Evolutionary conservation across 345 rosid genomes (phyloP), one percentile per base, ranked within the genome.

Genomic region (Populus simonii): DNA sequence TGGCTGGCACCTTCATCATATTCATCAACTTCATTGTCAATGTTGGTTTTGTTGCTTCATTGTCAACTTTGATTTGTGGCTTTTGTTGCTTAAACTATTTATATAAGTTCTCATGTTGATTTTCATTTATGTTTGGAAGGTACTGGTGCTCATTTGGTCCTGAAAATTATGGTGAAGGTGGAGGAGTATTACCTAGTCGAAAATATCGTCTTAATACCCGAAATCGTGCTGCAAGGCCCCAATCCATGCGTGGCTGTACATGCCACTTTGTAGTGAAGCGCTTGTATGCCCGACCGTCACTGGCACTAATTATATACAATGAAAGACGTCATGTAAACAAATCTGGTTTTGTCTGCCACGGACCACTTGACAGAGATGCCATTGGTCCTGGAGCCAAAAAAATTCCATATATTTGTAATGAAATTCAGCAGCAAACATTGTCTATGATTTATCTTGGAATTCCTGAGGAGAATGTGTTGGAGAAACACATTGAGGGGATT

Each of bases 141-240:
- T 93, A 93, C 86, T 93, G 97, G 95, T 96, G 97, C 65, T 96
- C 93, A n/a, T 92, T 93, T 76, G 99, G 99, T 71, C 97, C 98
- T 76, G 97, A 96, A 89, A 93, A 93, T 88, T 93, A 96, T 76
- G 98, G 98, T 23, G 96, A 93, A 89, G 98, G 97, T 76, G 98
- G 99, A 75, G 85, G 84, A 61, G 83, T 90, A 61, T 86, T 96
- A 51, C 99, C 99, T 38, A 93, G 97, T 84, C 85, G 97, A 83
- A 96, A 86, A 68, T 92, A 92, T 78, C 88, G 93, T 73, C 92
- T 92, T 63, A 94, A 96, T 78, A 93, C 97, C 31, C 74, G 94
- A 78, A 96, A 92, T 73, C 86, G 89, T 72, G 95, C 97, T 53
- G 95, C 99, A 36, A 87, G 97, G 71, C 98, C 99, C 83, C 97